A percentile compares a stretch with the other conserved stretches of the same genome.
phyloP scores from a whole-genome alignment of 805 yeast genomes.

The Torulaspora maleeae region DNA sequence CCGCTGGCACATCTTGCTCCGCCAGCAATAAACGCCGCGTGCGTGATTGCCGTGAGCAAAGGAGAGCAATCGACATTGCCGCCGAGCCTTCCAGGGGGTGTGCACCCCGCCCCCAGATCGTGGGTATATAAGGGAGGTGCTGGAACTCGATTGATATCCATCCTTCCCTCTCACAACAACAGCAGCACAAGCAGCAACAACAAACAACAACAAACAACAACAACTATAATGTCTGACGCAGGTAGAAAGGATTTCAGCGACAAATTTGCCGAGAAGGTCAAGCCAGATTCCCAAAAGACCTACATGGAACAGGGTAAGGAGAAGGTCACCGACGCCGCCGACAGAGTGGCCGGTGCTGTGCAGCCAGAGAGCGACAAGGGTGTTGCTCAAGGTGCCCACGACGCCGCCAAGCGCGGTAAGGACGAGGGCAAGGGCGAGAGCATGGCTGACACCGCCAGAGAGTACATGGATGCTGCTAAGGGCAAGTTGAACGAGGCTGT shows the following conservation, averaged over 20 bases:
- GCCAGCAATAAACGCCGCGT: not conserved
- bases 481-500: slow-evolving; percentile 43
- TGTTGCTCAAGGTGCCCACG: slow-evolving; percentile 61
- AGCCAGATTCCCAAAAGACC: slow-evolving; percentile 68
- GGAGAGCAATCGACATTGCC: not conserved
- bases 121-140: slow-evolving; percentile 1
- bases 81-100: not conserved
- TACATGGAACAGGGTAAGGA: slow-evolving; percentile 67
- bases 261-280: slow-evolving; percentile 60
- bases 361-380: slow-evolving; percentile 70
- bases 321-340: slow-evolving; percentile 58
- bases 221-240: slow-evolving; percentile 41
- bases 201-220: slow-evolving; percentile 11
- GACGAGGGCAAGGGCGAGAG: slow-evolving; percentile 47
- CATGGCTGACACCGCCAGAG: slow-evolving; percentile 51
- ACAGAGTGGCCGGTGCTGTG: slow-evolving; percentile 52
- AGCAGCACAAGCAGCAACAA: slow-evolving; percentile 8
- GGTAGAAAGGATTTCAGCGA: slow-evolving; percentile 76
- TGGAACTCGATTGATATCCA: too few species aligned
- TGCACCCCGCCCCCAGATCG: not conserved
- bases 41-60: not conserved
- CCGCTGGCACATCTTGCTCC: not conserved
- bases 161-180: not conserved
- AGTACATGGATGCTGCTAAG: slow-evolving; percentile 55
- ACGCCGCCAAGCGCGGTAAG: slow-evolving; percentile 51